Conservation (phyloP, 495 filamentous ascomycete species). For the Letharia lupina region DNA sequence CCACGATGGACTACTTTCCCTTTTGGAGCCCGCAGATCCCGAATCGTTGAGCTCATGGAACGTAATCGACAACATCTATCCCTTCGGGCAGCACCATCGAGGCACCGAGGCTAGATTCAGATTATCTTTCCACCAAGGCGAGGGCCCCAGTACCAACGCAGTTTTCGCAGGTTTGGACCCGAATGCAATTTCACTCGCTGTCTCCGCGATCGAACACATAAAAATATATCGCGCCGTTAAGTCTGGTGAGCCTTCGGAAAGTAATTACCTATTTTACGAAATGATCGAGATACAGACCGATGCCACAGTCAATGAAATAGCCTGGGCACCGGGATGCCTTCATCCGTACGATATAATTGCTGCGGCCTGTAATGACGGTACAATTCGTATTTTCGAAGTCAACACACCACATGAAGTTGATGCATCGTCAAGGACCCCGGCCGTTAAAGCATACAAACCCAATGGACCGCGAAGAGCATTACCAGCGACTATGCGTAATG, state of each 20-base stretch:
- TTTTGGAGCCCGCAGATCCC: conserved; percentile 82
- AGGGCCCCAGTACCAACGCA: conserved; percentile 66
- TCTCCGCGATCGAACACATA: conserved; percentile 73
- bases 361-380: conserved; percentile 85
- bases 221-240: conserved; percentile 64
- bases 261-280: conserved; percentile 60
- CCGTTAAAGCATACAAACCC: neutral
- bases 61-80: conserved; percentile 58
- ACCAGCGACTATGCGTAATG: conserved; percentile 13
- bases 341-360: conserved; percentile 84
- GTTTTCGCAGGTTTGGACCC: conserved; percentile 64
- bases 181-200: conserved; percentile 66
- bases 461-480: neutral
- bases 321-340: conserved; percentile 85
- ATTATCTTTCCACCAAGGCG: conserved; percentile 77
- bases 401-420: conserved; percentile 41
- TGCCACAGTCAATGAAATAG: conserved; percentile 72
- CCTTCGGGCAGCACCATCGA: conserved; percentile 50
- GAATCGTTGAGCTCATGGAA: conserved; percentile 72
- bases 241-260: conserved; percentile 33
- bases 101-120: conserved; percentile 81
- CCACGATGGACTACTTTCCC: conserved; percentile 64
- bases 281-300: conserved; percentile 62
- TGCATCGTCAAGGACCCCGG: neutral
- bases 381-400: conserved; percentile 75